Conservation (phyloP, 2,329 filamentous ascomycete species). For the Lachnellula suecica region DNA sequence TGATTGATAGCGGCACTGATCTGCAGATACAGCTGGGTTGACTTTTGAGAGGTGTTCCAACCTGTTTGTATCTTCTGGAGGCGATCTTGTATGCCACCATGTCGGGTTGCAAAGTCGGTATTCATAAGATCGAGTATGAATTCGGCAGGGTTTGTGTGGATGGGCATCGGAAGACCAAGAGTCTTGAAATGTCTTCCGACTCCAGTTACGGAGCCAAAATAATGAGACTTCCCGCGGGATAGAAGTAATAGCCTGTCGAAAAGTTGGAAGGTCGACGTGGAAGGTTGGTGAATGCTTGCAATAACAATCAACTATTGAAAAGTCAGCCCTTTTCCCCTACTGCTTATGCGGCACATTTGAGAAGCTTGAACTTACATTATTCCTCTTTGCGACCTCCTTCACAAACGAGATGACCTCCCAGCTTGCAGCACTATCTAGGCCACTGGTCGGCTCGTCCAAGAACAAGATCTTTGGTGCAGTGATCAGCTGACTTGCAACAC, state of each 20-base stretch:
- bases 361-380: slow-evolving; percentile 62
- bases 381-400: slow-evolving; percentile 24
- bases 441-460: slow-evolving; percentile 84
- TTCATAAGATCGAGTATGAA: slow-evolving; percentile 78
- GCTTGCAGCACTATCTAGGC: slow-evolving; percentile 66
- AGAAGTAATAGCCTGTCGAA: slow-evolving; percentile 80
- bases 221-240: slow-evolving; percentile 68
- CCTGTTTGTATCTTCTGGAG: slow-evolving; percentile 52
- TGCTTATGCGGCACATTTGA: not conserved
- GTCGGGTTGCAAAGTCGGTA: slow-evolving; percentile 65
- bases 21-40: slow-evolving; percentile 32
- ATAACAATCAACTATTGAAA: slow-evolving; percentile 66
- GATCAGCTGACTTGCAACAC: slow-evolving; percentile 78
- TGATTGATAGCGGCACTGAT: slow-evolving; percentile 21
- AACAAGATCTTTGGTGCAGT: slow-evolving; percentile 80
- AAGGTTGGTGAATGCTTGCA: slow-evolving; percentile 83
- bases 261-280: slow-evolving; percentile 73
- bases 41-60: slow-evolving; percentile 52
- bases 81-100: slow-evolving; percentile 44
- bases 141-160: slow-evolving; percentile 77
- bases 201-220: slow-evolving; percentile 63
- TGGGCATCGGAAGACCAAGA: slow-evolving; percentile 62
- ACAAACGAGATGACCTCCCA: slow-evolving; percentile 71
- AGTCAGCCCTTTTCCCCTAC: not conserved
- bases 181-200: slow-evolving; percentile 63